phyloP scores from a whole-genome alignment of 495 filamentous ascomycete species.

The Cercophora samala region DNA sequence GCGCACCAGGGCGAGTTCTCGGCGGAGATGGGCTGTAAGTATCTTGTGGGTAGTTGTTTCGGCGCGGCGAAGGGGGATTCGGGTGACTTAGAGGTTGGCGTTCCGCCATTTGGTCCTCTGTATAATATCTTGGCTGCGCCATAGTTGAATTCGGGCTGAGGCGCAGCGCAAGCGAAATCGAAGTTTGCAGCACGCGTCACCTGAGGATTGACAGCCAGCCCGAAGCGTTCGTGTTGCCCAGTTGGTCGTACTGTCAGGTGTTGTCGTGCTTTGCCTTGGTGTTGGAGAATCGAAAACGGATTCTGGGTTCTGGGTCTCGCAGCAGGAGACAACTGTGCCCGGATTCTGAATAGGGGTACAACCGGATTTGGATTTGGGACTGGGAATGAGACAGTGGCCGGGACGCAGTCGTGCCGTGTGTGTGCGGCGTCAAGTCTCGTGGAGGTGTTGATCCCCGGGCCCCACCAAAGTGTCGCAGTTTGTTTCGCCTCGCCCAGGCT shows the following conservation, averaged over 20 bases:
- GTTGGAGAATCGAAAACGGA: slow-evolving; percentile 4
- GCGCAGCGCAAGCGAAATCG: slow-evolving; percentile 14
- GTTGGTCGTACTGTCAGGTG: neutral
- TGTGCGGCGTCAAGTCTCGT: slow-evolving; percentile 4
- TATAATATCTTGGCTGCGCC: slow-evolving; percentile 29
- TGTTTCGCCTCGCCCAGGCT: slow-evolving; percentile 11
- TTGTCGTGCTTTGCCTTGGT: neutral
- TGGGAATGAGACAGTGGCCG: slow-evolving; percentile 1
- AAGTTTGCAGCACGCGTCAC: neutral
- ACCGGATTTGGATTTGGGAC: neutral
- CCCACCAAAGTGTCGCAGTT: slow-evolving; percentile 13
- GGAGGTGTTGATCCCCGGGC: neutral
- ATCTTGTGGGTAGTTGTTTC: slow-evolving; percentile 27
- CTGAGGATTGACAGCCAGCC: neutral
- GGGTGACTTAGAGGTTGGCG: slow-evolving; percentile 39
- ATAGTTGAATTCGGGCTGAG: slow-evolving; percentile 17
- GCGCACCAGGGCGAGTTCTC: slow-evolving; percentile 34
- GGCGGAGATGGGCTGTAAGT: slow-evolving; percentile 23
- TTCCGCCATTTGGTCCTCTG: slow-evolving; percentile 40
- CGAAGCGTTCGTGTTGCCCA: neutral
- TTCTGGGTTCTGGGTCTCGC: neutral
- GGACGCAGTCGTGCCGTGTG: neutral
- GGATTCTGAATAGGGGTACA: neutral
- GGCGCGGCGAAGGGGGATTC: slow-evolving; percentile 14
- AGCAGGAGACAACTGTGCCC: neutral